A percentile compares a stretch with the other conserved stretches of the same genome.
Evolutionary conservation across 495 filamentous ascomycete genomes (phyloP).

Genomic region (Thermothielavioides terrestris): DNA sequence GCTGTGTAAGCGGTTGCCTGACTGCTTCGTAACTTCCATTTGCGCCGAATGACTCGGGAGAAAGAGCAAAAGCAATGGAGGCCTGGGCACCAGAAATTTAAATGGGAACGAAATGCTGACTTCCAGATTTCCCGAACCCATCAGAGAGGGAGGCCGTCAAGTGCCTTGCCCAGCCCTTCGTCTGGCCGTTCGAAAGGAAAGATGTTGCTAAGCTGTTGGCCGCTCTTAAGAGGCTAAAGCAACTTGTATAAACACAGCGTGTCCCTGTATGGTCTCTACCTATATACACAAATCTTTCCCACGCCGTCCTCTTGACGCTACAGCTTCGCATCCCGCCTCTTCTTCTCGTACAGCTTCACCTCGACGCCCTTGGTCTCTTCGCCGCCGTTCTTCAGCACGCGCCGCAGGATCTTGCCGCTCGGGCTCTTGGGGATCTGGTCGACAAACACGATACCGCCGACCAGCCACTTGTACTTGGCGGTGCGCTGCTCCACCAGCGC

Average conservation of each 20-base stretch:
- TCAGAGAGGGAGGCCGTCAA: too few relatives aligned
- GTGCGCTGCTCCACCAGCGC: conserved; percentile 52
- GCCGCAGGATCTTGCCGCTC: conserved; percentile 58
- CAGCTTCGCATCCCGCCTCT: conserved; percentile 20
- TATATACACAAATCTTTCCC: neutral
- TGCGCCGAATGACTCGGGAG: too few relatives aligned
- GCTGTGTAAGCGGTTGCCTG: too few relatives aligned
- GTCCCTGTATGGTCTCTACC: too few relatives aligned
- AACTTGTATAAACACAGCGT: neutral
- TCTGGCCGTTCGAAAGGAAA: too few relatives aligned
- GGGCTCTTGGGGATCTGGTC: conserved; percentile 58
- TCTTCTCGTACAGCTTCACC: conserved; percentile 24
- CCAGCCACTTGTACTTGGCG: conserved; percentile 58
- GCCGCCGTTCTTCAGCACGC: conserved; percentile 36
- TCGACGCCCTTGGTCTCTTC: conserved; percentile 13
- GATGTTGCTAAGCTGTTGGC: too few relatives aligned
- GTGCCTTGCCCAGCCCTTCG: too few relatives aligned
- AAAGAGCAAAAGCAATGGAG: too few relatives aligned
- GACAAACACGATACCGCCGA: conserved; percentile 54
- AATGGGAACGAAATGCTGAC: too few relatives aligned
- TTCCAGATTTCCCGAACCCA: too few relatives aligned
- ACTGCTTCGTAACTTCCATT: too few relatives aligned
- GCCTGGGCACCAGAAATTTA: too few relatives aligned
- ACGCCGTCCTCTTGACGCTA: neutral
- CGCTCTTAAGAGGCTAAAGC: neutral